phyloP scores from a whole-genome alignment of 306 rosid species.

The Lathyrus sativus region DNA sequence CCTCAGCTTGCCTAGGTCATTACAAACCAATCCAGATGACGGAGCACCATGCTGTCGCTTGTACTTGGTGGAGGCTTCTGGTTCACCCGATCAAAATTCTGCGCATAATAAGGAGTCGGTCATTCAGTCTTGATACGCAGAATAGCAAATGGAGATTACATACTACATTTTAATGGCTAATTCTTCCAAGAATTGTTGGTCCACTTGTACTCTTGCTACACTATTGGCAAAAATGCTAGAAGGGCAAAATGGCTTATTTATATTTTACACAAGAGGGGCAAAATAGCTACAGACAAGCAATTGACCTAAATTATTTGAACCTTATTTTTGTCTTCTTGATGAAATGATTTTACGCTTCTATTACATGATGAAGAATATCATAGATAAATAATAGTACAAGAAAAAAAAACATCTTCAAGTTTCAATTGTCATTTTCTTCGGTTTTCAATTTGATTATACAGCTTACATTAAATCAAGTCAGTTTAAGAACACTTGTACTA shows the following conservation, averaged over 20 bases:
- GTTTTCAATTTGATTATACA: background rate
- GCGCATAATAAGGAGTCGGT: slow-evolving; percentile 39
- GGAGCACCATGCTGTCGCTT: slow-evolving; percentile 92
- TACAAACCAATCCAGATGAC: slow-evolving; percentile 80
- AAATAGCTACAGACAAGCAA: slow-evolving; percentile 32
- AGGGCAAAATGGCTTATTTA: background rate
- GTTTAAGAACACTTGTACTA: slow-evolving; percentile 3
- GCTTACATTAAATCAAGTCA: background rate
- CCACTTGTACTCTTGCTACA: slow-evolving; percentile 10
- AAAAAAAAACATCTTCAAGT: background rate
- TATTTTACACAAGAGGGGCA: background rate
- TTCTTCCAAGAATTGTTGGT: slow-evolving; percentile 29
- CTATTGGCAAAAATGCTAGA: background rate
- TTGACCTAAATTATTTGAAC: slow-evolving; percentile 20
- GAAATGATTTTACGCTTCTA: background rate
- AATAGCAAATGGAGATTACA: slow-evolving; percentile 35
- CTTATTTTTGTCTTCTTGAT: background rate
- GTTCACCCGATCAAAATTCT: slow-evolving; percentile 64
- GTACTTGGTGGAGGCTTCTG: slow-evolving; percentile 90
- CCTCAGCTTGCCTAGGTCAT: slow-evolving; percentile 80
- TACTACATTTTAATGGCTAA: slow-evolving; percentile 29
- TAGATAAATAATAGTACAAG: background rate
- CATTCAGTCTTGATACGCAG: slow-evolving; percentile 38
- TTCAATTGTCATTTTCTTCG: background rate
- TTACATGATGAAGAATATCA: background rate